Percentiles rank a stretch among this genome's conserved stretches.
These are phyloP conservation scores for Xanthoconium stramineum DNA, from an alignment of 768 basidiomycete genomes.

Conservation along the genomic window DNA sequence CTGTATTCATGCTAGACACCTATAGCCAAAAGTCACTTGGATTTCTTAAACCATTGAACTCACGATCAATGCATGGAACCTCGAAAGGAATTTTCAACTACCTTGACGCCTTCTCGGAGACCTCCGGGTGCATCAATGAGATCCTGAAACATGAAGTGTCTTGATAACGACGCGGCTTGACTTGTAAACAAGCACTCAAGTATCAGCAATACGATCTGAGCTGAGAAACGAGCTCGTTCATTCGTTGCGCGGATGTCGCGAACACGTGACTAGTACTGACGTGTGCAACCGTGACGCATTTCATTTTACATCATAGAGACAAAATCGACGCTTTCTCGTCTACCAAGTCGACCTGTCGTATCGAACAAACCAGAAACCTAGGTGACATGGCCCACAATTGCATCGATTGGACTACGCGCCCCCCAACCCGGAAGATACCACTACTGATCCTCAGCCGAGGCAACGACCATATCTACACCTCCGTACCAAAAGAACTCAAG, in stretches of 20 bases:
- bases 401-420: conserved; percentile 21
- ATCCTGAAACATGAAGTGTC: too few species aligned
- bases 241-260: background rate
- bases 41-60: too few species aligned
- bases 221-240: too few species aligned
- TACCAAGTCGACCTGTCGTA: background rate
- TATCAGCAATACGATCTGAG: too few species aligned
- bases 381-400: conserved; percentile 25
- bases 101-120: too few species aligned
- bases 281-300: conserved; percentile 1
- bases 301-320: background rate
- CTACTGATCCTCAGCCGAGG: conserved; percentile 19
- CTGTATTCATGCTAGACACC: too few species aligned
- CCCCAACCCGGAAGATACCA: conserved; percentile 20
- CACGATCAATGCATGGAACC: too few species aligned
- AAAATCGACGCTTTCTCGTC: background rate
- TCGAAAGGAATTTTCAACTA: too few species aligned
- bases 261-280: background rate
- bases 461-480: conserved; percentile 16
- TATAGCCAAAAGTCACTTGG: too few species aligned
- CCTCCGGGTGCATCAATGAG: too few species aligned
- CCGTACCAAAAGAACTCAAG: conserved; percentile 17
- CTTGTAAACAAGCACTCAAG: too few species aligned
- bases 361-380: background rate
- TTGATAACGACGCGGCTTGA: too few species aligned